Evolutionary conservation across 345 rosid species (phyloP).

Genomic region (Hibiscus mutabilis): DNA sequence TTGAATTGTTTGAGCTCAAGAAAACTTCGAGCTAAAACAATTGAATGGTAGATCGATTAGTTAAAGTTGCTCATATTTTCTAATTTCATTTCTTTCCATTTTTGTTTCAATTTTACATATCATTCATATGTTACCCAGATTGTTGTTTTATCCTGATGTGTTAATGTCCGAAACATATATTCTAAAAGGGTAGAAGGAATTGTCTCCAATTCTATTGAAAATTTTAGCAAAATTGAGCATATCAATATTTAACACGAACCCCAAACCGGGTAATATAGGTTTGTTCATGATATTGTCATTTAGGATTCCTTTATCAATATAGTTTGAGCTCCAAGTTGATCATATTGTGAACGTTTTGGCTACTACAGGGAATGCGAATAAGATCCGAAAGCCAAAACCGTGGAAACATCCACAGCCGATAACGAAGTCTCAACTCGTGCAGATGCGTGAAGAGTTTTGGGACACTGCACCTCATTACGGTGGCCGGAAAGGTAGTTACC

Average conservation of each 20-base stretch:
- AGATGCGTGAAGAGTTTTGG: slow-evolving; percentile 90
- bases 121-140: too few relatives aligned
- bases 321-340: background rate
- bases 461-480: slow-evolving; percentile 98
- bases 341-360: background rate
- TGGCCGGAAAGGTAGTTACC: slow-evolving; percentile 61
- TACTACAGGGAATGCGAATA: slow-evolving; percentile 48
- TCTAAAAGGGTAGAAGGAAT: too few relatives aligned
- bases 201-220: too few relatives aligned
- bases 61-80: background rate
- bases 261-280: background rate
- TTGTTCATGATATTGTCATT: background rate
- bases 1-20: background rate
- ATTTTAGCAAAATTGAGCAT: background rate
- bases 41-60: background rate
- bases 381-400: slow-evolving; percentile 77
- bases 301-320: background rate
- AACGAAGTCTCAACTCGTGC: slow-evolving; percentile 64
- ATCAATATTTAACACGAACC: background rate
- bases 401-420: slow-evolving; percentile 89
- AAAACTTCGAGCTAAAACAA: background rate
- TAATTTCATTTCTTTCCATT: background rate
- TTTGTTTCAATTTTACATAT: too few relatives aligned
- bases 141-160: too few relatives aligned
- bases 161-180: too few relatives aligned